Base-by-base conservation (phyloP, 768 basidiomycete genomes). In the Cystofilobasidium bisporidii region DNA sequence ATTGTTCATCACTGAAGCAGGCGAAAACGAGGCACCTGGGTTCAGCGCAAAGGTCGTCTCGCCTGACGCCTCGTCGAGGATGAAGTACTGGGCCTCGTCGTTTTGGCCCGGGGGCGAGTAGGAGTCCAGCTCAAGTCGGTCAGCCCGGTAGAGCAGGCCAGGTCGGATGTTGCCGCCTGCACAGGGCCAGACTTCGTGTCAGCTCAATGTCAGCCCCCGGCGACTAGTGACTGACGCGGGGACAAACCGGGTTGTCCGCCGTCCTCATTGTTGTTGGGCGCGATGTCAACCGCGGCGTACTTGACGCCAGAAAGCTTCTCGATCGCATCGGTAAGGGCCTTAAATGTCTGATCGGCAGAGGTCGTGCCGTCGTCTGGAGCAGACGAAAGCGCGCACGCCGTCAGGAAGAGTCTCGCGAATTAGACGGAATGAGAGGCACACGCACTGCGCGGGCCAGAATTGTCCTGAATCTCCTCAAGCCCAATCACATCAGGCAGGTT, bases 121-220 rank as follows among this genome's bases (percentile, higher is more conserved):
- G 24, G 47, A 12, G 32, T 24, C 18, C 40, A 59, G 36, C 30
- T 36, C 68, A 11, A 56, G 33, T 28, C 26, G 36, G 41, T 57
- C 59, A 22, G 47, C 22, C 11, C 72, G 80, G 71, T 72, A 83
- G 81, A 85, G 71, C 71, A 82, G 85, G 2, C 43, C 61, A 60
- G 81, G 80, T 48, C 84, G 80, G 69, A 85, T 86, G 71, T 86
- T 86, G 43, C 83, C 84, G 24, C 85, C 85, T 15, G 82, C 82
- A 22, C 65, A 81, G 10, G 3, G 6, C 3, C 50, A 30, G 28
- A 50, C 10, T 9, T 50, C n/a, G 24, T n/a, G 22, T 9, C 10
- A 24, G 50, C 10, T 10, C 50, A 10, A 17, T 6, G 50, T 28
- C n/a, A 26, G 24, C 11, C 22, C 9, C 20, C 20, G 48, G 20